Conservation (phyloP, 257 asterid genomes). For the Solanum commersonii region DNA sequence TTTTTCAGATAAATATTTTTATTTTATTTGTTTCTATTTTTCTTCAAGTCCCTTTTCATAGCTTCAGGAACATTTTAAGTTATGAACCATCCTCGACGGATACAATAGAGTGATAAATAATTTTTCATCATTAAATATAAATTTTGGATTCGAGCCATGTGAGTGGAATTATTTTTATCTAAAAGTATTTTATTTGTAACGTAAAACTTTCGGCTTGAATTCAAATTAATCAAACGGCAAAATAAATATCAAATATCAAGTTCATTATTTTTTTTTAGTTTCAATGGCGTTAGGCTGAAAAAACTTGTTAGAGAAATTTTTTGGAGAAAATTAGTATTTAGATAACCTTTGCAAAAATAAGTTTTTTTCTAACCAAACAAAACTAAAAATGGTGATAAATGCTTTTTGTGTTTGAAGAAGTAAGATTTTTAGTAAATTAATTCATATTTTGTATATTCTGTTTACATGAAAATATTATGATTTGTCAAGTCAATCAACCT, state of each 20-base stretch:
- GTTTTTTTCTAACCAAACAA: not conserved
- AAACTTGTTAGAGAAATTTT: not conserved
- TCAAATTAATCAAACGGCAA: too few species aligned
- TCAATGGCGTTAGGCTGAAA: not conserved
- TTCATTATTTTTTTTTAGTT: too few species aligned
- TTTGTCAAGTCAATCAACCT: not conserved
- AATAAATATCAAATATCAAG: too few species aligned
- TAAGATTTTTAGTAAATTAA: too few species aligned
- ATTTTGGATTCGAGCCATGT: fast-evolving
- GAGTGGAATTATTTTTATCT: too few species aligned
- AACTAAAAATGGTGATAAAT: not conserved
- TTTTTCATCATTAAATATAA: not conserved
- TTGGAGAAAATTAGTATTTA: not conserved
- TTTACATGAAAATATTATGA: not conserved
- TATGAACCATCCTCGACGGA: not conserved
- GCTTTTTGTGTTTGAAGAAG: not conserved
- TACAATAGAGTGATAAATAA: not conserved
- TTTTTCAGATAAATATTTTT: not conserved
- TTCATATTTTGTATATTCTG: too few species aligned
- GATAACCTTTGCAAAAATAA: not conserved
- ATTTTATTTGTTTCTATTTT: not conserved
- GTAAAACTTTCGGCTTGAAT: fast-evolving
- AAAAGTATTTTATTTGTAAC: too few species aligned
- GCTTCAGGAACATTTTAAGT: not conserved
- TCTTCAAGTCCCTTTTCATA: not conserved